Evolutionary conservation across 495 filamentous ascomycete genomes (phyloP), one percentile per base, ranked within the genome.

Genomic region (Penicillium salamii): DNA sequence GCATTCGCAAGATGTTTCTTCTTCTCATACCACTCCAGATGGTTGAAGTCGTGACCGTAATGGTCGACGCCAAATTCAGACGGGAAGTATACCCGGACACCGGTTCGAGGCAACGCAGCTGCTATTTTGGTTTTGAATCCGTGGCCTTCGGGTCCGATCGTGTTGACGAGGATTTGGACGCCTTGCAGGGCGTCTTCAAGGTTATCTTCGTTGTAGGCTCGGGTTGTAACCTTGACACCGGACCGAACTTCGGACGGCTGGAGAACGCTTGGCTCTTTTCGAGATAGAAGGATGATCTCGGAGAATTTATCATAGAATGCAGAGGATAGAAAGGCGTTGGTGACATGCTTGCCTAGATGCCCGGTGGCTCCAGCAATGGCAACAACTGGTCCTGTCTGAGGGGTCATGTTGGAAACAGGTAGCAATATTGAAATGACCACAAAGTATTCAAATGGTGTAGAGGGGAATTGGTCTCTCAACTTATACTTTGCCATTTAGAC

Each of bases 51-150:
- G 14, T 66, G 63, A 2, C 50, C 45, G 26, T 61, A 63, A 35
- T 66, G 59, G 39, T 66, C 57, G 5, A 61, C 59, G 8, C 63
- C 59, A 32, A 63, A 66, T 26, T 66, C 63, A 19, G 63, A 66
- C 7, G 63, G 63, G 43, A 66, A 53, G 50, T 65, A 65, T 3
- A 61, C 29, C 18, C 43, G 47, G 13, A 65, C 37, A 3, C 46
- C 7, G 11, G 58, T 59, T 12, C 54, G 38, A 0, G 61, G 58
- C 0, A 65, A 24, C 9, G 53, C 50, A 9, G 35, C 50, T 23
- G 50, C 46, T 28, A 65, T 51, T 3, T 49, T 54, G 7, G 58
- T 55, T 48, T 57, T 59, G 50, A 65, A 61, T 1, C 36, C 32
- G 21, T 65, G 61, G 5, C 58, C 61, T 3, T 50, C 28, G 11